These are phyloP conservation scores for Penicillium sp. DNA, from an alignment of 2,329 filamentous ascomycete genomes.

Conservation along the genomic window DNA sequence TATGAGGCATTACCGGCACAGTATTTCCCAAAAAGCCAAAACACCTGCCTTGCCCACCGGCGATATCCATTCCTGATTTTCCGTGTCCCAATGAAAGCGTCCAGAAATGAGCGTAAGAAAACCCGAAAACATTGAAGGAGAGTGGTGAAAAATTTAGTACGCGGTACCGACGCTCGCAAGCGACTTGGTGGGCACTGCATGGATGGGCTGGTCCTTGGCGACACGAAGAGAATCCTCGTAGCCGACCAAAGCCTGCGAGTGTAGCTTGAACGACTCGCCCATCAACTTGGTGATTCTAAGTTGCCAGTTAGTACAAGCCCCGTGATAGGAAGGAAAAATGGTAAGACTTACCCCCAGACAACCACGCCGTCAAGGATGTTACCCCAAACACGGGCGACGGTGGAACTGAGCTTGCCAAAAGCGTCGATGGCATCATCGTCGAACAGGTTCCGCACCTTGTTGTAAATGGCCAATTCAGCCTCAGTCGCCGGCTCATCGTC, in stretches of 20 bases:
- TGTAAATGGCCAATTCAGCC: constrained; percentile 43
- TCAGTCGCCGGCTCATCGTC: constrained; percentile 71
- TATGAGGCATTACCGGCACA: constrained; percentile 29
- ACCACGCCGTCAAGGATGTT: constrained; percentile 98
- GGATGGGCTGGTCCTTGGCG: constrained; percentile 40
- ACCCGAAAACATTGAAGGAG: constrained; percentile 20
- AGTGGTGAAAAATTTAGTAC: constrained; percentile 29
- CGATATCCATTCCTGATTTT: constrained; percentile 36
- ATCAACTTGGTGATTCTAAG: constrained; percentile 66
- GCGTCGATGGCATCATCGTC: constrained; percentile 83
- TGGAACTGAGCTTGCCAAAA: constrained; percentile 86
- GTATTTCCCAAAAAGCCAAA: constrained; percentile 27
- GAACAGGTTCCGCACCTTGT: constrained; percentile 76
- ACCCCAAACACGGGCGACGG: constrained; percentile 91
- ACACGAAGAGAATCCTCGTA: constrained; percentile 67
- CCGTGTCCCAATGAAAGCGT: constrained; percentile 42
- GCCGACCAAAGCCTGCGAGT: constrained; percentile 88
- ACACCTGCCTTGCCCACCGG: constrained; percentile 34
- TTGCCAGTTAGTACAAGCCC: constrained; percentile 6
- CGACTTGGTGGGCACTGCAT: constrained; percentile 43
- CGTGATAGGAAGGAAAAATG: too few relatives aligned
- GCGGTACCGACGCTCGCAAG: constrained; percentile 42
- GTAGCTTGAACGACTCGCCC: constrained; percentile 96
- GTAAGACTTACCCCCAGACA: constrained; percentile 86
- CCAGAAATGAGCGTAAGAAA: constrained; percentile 32